These are phyloP conservation scores for Trametes pubescens DNA, from an alignment of 1,284 basidiomycete species.

Conservation along the genomic window DNA sequence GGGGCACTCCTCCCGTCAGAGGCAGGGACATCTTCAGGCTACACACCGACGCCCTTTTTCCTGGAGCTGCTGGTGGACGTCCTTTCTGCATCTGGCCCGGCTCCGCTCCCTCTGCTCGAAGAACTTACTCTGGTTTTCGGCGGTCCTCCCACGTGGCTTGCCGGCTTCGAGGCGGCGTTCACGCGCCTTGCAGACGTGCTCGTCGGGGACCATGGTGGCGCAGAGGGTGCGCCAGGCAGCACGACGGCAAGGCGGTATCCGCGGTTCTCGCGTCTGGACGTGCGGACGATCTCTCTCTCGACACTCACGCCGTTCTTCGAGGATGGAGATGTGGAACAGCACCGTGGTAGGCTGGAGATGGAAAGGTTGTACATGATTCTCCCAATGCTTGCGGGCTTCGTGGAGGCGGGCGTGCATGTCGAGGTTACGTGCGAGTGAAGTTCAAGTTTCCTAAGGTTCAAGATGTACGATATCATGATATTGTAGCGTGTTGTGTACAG, in stretches of 20 bases:
- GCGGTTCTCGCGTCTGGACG: neutral
- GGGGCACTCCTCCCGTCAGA: neutral
- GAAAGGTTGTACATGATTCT: neutral
- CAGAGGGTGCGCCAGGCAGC: neutral
- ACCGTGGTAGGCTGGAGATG: neutral
- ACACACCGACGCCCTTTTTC: neutral
- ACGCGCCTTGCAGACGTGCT: neutral
- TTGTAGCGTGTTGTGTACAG: too few relatives aligned
- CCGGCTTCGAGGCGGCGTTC: neutral
- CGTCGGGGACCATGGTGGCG: neutral
- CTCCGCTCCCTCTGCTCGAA: slow-evolving; percentile 4
- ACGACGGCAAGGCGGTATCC: neutral
- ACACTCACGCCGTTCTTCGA: neutral
- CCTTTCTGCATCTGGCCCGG: neutral
- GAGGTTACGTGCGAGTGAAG: neutral
- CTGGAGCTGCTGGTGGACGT: neutral
- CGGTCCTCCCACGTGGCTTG: neutral
- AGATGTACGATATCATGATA: neutral
- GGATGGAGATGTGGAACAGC: neutral
- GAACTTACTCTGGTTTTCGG: neutral
- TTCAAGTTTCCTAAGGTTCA: neutral
- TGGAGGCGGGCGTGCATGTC: neutral
- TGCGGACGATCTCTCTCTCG: neutral
- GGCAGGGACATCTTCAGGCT: too few relatives aligned
- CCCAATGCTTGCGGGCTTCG: neutral